phyloP scores from a whole-genome alignment of 2,329 filamentous ascomycete genomes.

The Sphaerostilbella broomeana region DNA sequence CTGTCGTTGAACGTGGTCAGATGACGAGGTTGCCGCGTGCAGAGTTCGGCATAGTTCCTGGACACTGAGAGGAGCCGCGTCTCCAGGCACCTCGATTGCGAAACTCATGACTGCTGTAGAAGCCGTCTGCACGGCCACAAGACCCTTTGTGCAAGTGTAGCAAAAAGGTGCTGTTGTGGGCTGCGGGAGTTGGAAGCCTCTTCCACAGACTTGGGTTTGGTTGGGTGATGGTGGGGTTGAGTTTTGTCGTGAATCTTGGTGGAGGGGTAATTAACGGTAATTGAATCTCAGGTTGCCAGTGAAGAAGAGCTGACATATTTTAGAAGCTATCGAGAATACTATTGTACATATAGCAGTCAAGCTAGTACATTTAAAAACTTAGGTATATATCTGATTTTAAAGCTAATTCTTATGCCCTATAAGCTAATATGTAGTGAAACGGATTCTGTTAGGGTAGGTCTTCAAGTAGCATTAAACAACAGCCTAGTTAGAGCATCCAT shows the following conservation, averaged over 20 bases:
- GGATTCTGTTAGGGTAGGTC: no score
- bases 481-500: no score
- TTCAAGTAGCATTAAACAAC: no score
- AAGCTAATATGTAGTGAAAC: no score
- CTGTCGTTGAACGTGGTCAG: conserved; percentile 55
- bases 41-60: conserved; percentile 60
- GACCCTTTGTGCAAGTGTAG: neutral
- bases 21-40: conserved; percentile 57
- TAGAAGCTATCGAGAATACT: no score
- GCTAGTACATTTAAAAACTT: no score
- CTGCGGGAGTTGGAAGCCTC: neutral
- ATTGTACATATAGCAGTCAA: no score
- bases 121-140: conserved; percentile 13
- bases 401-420: no score
- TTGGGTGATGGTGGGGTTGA: conserved; percentile 11
- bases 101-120: conserved; percentile 50
- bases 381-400: no score
- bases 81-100: conserved; percentile 71
- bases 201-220: neutral
- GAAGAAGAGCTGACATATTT: no score
- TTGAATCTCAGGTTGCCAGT: no score
- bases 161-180: neutral
- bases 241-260: no score
- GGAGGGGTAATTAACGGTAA: conserved; percentile 10
- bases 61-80: conserved; percentile 64